phyloP scores from a whole-genome alignment of 192 early-diverging fungal species.

The Coemansia javaensis region DNA sequence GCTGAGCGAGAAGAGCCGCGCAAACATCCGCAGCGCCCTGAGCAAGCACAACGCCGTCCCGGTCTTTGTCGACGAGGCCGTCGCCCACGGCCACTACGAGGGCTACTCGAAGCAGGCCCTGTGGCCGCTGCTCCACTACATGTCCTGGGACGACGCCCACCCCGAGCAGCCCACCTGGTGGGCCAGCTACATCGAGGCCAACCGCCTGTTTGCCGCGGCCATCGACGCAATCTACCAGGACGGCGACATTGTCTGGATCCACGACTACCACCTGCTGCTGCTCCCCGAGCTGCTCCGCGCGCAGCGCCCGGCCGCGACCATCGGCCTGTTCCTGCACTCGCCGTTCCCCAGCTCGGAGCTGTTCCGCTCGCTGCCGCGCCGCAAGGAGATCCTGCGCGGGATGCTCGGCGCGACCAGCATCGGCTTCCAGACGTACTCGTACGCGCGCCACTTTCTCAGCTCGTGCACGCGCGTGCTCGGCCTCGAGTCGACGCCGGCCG shows the following conservation, averaged over 20 bases:
- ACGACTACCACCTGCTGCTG: slow-evolving; percentile 95
- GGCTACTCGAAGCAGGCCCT: slow-evolving; percentile 97
- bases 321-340: slow-evolving; percentile 93
- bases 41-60: slow-evolving; percentile 59
- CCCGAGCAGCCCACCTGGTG: slow-evolving; percentile 65
- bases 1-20: slow-evolving; percentile 51
- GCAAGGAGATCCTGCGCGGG: slow-evolving; percentile 78
- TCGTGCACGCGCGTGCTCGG: slow-evolving; percentile 92
- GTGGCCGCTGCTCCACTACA: slow-evolving; percentile 95
- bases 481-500: slow-evolving; percentile 83
- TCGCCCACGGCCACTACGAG: slow-evolving; percentile 83
- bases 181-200: slow-evolving; percentile 77
- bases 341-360: slow-evolving; percentile 95
- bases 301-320: slow-evolving; percentile 69
- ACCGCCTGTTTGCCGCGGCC: slow-evolving; percentile 70
- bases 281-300: slow-evolving; percentile 81
- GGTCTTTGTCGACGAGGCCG: slow-evolving; percentile 70
- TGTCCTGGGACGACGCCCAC: slow-evolving; percentile 74
- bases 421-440: slow-evolving; percentile 96
- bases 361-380: slow-evolving; percentile 80
- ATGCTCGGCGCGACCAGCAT: slow-evolving; percentile 90
- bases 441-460: slow-evolving; percentile 88
- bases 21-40: slow-evolving; percentile 54
- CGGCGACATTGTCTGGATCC: slow-evolving; percentile 78
- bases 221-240: slow-evolving; percentile 71